Evolutionary conservation across 1,284 basidiomycete genomes (phyloP), one percentile per base, ranked within the genome.

Genomic region (Cutaneotrichosporon cavernicola): DNA sequence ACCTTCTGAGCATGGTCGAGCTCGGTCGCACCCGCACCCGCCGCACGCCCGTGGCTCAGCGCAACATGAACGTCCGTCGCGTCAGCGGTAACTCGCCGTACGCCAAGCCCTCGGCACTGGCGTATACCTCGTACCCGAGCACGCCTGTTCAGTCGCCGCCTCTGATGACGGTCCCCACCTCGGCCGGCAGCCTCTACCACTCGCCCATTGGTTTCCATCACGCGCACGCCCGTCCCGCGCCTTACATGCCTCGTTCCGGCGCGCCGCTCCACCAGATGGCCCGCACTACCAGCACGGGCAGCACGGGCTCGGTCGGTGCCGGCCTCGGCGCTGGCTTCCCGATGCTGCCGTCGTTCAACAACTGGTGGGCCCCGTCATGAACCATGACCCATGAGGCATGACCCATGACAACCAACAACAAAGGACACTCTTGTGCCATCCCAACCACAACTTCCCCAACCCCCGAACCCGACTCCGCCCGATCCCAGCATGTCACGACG

Each of bases 21-120:
- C 31, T 63, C 13, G 52, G 61, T n/a, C 66, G 66, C 43, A 57
- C 57, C 2, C 60, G 66, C 31, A 58, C 57, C 43, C 56, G 63
- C 36, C 63, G 59, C n/a, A 26, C 36, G 16, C 58, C 63, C 11
- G 31, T 50, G 7, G 36, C 62, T 16, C 53, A 55, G 43, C 43
- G 43, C 43, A 18, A n/a, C 43, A 4, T n/a, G 18, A 46, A 55
- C 53, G 16, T 43, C 14, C 55, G 55, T 21, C 32, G 60, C 60
- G 8, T 55, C 63, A 13, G 51, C 52, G n/a, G 49, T 36, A 56
- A 22, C 21, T 40, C 55, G 36, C n/a, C 36, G 36, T 53, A 13
- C 30, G 51, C 51, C 18, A 31, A 32, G 14, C 14, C 26, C 14
- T 30, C 31, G 26, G 51, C 55, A 5, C 34, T 40, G 5, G n/a